Conservation (phyloP, 345 rosid genomes). For the Kernera saxatilis region DNA sequence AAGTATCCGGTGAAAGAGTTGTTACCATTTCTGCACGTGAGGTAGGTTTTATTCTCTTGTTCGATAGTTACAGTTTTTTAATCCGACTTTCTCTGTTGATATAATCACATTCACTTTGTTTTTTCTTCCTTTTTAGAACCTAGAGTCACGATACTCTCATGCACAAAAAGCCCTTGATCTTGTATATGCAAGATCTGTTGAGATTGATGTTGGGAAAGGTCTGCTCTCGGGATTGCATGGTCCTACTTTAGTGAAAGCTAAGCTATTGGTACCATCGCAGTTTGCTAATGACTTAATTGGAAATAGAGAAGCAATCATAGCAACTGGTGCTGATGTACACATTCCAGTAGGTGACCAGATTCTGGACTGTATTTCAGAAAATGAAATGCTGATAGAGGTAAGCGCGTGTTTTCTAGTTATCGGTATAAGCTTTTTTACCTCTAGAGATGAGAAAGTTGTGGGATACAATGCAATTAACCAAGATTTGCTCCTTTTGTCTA, state of each 20-base stretch:
- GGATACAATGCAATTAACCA: background rate
- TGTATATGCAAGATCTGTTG: constrained; percentile 56
- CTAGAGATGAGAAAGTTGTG: background rate
- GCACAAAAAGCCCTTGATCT: constrained; percentile 52
- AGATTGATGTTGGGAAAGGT: constrained; percentile 41
- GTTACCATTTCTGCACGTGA: constrained; percentile 57
- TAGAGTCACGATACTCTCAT: constrained; percentile 46
- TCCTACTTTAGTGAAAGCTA: constrained; percentile 41
- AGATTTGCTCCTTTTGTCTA: background rate
- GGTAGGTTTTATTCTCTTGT: constrained; percentile 28
- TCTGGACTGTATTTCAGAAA: constrained; percentile 26
- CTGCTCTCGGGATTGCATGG: constrained; percentile 25
- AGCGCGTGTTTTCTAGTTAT: background rate
- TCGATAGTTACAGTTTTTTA: background rate
- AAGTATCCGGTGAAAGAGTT: constrained; percentile 38
- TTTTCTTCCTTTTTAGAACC: constrained; percentile 32
- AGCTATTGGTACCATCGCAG: constrained; percentile 43
- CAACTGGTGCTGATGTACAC: constrained; percentile 40
- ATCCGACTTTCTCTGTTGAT: background rate
- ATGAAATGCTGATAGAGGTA: constrained; percentile 56
- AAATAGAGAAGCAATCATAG: constrained; percentile 28
- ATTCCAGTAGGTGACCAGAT: constrained; percentile 32
- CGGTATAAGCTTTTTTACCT: background rate
- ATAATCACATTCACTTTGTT: background rate
- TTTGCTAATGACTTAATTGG: constrained; percentile 19